Conservation (phyloP, 257 asterid species). For the Petunia axillaris region DNA sequence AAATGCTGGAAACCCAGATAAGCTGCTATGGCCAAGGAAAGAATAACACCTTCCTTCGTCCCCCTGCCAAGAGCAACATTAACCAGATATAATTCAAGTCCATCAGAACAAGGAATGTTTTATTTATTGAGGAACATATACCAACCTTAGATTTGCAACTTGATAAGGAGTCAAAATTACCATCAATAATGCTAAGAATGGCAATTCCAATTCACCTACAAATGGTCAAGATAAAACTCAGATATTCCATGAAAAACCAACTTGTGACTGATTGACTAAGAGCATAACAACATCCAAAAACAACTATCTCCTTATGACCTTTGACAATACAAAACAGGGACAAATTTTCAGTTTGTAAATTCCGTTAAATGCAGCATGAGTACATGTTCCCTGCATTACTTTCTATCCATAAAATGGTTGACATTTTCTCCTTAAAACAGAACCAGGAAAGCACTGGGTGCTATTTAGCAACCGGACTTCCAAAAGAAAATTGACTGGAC, state of each 20-base stretch:
- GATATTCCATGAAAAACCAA: slow-evolving; percentile 19
- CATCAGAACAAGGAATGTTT: slow-evolving; percentile 1
- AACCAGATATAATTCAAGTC: slow-evolving; percentile 30
- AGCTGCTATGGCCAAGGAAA: slow-evolving; percentile 72
- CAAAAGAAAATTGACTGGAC: not conserved
- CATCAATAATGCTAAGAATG: slow-evolving; percentile 64
- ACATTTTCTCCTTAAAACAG: not conserved
- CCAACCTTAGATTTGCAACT: slow-evolving; percentile 74
- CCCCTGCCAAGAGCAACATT: slow-evolving; percentile 63
- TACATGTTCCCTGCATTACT: slow-evolving; percentile 9
- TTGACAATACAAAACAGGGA: slow-evolving; percentile 11
- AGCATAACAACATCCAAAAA: slow-evolving; percentile 14
- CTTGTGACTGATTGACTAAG: not conserved
- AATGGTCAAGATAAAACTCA: slow-evolving; percentile 23
- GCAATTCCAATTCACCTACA: slow-evolving; percentile 86
- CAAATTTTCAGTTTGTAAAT: not conserved
- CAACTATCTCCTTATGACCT: slow-evolving; percentile 15
- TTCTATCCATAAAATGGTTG: not conserved
- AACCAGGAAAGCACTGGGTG: slow-evolving; percentile 2
- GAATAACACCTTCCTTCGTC: slow-evolving; percentile 73
- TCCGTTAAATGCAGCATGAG: slow-evolving; percentile 18
- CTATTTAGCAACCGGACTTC: not conserved
- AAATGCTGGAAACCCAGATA: slow-evolving; percentile 93
- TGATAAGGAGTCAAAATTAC: slow-evolving; percentile 77
- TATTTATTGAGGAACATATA: slow-evolving; percentile 22